These are phyloP conservation scores for Sonneratia caseolaris DNA, from an alignment of 345 rosid species.

Conservation along the genomic window DNA sequence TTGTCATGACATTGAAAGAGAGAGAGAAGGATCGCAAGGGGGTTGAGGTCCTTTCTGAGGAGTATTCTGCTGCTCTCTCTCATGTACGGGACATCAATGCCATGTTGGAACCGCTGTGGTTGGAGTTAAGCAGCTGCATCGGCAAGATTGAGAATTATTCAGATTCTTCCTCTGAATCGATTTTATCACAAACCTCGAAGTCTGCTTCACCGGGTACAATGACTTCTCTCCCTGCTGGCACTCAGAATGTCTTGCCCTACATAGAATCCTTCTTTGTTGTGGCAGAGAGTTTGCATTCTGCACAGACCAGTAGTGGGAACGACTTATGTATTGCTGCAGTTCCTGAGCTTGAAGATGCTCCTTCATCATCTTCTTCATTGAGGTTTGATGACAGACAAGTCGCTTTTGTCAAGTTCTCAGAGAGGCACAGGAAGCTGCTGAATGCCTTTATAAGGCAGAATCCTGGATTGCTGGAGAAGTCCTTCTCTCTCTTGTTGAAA, in stretches of 20 bases:
- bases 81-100: slow-evolving; percentile 54
- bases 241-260: slow-evolving; percentile 92
- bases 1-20: slow-evolving; percentile 43
- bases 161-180: slow-evolving; percentile 44
- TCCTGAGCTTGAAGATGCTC: slow-evolving; percentile 61
- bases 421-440: slow-evolving; percentile 84
- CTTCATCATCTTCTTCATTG: slow-evolving; percentile 22
- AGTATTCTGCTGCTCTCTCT: slow-evolving; percentile 50
- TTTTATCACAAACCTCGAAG: slow-evolving; percentile 35
- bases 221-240: slow-evolving; percentile 88
- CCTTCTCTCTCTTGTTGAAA: slow-evolving; percentile 88
- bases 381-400: slow-evolving; percentile 73
- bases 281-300: slow-evolving; percentile 79
- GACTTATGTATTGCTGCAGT: slow-evolving; percentile 38
- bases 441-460: slow-evolving; percentile 93
- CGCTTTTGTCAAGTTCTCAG: slow-evolving; percentile 80
- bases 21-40: slow-evolving; percentile 48
- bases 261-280: slow-evolving; percentile 88
- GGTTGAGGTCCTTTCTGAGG: slow-evolving; percentile 38
- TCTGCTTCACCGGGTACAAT: slow-evolving; percentile 46
- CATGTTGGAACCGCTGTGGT: slow-evolving; percentile 87
- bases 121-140: slow-evolving; percentile 78
- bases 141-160: slow-evolving; percentile 83
- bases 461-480: slow-evolving; percentile 89
- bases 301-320: slow-evolving; percentile 55